Percentiles rank a stretch among this genome's conserved stretches.
phyloP scores from a whole-genome alignment of 2,329 filamentous ascomycete genomes.

The Metarhizium brunneum region DNA sequence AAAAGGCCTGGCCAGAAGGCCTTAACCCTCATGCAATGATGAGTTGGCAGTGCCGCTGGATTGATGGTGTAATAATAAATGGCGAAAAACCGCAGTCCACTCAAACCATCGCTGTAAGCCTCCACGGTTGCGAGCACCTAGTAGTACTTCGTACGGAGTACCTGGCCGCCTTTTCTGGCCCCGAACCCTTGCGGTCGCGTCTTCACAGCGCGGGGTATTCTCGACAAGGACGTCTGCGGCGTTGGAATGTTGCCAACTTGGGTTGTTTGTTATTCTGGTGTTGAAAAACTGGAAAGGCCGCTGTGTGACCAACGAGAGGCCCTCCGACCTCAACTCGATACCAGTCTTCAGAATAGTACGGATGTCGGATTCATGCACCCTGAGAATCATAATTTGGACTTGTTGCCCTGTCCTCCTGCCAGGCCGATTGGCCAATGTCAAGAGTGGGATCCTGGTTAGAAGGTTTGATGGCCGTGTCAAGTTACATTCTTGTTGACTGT shows the following conservation, averaged over 20 bases:
- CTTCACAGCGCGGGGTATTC: constrained; percentile 1
- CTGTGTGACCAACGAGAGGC: too few relatives aligned
- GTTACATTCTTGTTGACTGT: background rate
- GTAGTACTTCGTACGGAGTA: background rate
- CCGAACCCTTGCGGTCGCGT: constrained; percentile 3
- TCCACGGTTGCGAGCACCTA: constrained; percentile 1
- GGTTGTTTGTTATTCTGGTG: background rate
- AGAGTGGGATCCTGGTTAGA: background rate
- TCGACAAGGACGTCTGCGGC: constrained; percentile 5
- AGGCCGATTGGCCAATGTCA: background rate
- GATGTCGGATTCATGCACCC: background rate
- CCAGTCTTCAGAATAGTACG: background rate
- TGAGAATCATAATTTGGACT: background rate
- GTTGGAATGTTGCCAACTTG: background rate
- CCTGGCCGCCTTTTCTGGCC: constrained; percentile 9
- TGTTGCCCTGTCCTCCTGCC: background rate
- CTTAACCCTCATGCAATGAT: constrained; percentile 60
- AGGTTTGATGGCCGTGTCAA: background rate
- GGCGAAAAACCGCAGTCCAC: constrained; percentile 6
- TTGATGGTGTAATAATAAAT: constrained; percentile 11
- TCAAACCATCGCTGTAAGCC: background rate
- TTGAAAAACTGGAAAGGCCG: too few relatives aligned
- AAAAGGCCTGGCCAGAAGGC: constrained; percentile 11
- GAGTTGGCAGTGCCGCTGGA: constrained; percentile 57
- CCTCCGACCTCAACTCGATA: too few relatives aligned